Percentiles rank a stretch among this genome's conserved stretches.
Evolutionary conservation across 1,139 yeast species (phyloP).

Genomic region (Sugiyamaella sp.): DNA sequence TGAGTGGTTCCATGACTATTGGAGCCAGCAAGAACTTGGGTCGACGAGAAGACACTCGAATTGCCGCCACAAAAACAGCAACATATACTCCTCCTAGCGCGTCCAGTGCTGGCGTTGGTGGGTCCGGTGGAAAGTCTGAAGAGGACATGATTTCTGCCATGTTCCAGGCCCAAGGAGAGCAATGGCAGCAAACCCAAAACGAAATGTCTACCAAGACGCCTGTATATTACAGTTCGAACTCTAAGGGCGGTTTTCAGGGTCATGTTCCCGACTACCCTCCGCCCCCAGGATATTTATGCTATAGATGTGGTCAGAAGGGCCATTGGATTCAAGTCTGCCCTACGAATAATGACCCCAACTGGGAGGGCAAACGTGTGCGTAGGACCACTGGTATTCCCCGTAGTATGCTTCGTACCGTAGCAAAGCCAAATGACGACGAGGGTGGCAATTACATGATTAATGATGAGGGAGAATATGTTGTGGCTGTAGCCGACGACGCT

Average conservation of each 20-base stretch:
- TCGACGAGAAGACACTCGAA: slow-evolving; percentile 35
- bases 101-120: slow-evolving; percentile 30
- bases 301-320: slow-evolving; percentile 94
- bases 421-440: slow-evolving; percentile 58
- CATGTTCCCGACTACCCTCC: slow-evolving; percentile 67
- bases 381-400: slow-evolving; percentile 98
- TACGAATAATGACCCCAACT: slow-evolving; percentile 86
- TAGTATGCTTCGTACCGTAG: slow-evolving; percentile 82
- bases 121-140: slow-evolving; percentile 54
- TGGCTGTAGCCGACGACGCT: slow-evolving; percentile 89
- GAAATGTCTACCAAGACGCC: slow-evolving; percentile 63
- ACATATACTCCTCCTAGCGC: slow-evolving; percentile 30
- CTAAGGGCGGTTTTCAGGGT: slow-evolving; percentile 37
- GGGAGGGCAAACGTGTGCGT: slow-evolving; percentile 88
- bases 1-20: slow-evolving; percentile 57
- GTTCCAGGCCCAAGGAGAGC: slow-evolving; percentile 91
- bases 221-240: slow-evolving; percentile 35
- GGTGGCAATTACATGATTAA: slow-evolving; percentile 83
- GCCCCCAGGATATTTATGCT: slow-evolving; percentile 95
- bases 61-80: slow-evolving; percentile 25
- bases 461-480: slow-evolving; percentile 93
- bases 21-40: slow-evolving; percentile 35
- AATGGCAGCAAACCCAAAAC: slow-evolving; percentile 94
- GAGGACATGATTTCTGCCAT: slow-evolving; percentile 86
- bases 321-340: slow-evolving; percentile 98